These are phyloP conservation scores for Fomes fomentarius DNA, from an alignment of 1,284 basidiomycete genomes.

Conservation along the genomic window DNA sequence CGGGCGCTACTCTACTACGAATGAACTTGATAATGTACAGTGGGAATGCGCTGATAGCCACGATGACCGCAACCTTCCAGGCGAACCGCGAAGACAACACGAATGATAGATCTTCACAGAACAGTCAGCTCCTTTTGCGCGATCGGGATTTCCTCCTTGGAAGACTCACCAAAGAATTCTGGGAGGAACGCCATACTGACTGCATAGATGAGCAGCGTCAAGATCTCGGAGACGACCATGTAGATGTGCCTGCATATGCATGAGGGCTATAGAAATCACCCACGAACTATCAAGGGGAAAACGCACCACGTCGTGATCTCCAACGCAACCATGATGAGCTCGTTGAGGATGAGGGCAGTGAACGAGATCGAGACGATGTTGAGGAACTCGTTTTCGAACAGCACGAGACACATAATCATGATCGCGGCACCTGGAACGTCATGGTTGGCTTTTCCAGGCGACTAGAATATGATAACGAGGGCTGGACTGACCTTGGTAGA, in stretches of 20 bases:
- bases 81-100: conserved; percentile 87
- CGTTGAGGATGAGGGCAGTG: conserved; percentile 94
- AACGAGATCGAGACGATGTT: conserved; percentile 99
- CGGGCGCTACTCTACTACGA: conserved; percentile 86
- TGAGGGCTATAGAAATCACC: neutral
- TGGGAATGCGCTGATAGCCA: conserved; percentile 91
- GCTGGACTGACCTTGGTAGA: conserved; percentile 84
- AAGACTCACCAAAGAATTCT: conserved; percentile 89
- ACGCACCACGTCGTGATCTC: conserved; percentile 95
- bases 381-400: conserved; percentile 97
- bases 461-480: neutral
- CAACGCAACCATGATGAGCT: conserved; percentile 98
- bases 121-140: neutral
- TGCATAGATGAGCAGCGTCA: conserved; percentile 88
- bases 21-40: conserved; percentile 91
- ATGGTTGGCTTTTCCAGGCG: neutral
- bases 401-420: conserved; percentile 95
- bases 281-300: neutral
- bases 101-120: conserved; percentile 80
- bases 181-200: conserved; percentile 93
- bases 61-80: conserved; percentile 97
- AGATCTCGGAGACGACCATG: conserved; percentile 93
- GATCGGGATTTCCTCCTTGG: neutral
- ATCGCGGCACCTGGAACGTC: conserved; percentile 96
- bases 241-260: conserved; percentile 82